A percentile compares a stretch with the other conserved stretches of the same genome.
Evolutionary conservation across 768 basidiomycete species (phyloP).

Genomic region (Suillus placidus): DNA sequence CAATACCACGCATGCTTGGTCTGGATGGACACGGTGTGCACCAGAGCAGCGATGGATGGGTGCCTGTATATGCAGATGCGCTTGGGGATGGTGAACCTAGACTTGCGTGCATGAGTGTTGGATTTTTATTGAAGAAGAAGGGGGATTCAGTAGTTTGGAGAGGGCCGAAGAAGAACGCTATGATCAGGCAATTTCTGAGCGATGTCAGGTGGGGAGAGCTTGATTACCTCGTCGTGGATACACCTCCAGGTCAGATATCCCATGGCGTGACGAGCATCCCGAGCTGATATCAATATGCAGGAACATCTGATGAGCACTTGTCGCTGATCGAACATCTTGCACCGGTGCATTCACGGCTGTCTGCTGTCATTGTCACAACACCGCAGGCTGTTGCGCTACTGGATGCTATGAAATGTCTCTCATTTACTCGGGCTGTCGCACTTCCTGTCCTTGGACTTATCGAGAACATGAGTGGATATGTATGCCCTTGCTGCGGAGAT

Average conservation of each 20-base stretch:
- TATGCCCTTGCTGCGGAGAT: constrained; percentile 96
- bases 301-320: constrained; percentile 98
- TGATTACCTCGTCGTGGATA: constrained; percentile 93
- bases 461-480: constrained; percentile 99
- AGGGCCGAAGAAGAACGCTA: constrained; percentile 98
- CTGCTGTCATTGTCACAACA: constrained; percentile 92
- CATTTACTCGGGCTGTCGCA: constrained; percentile 87
- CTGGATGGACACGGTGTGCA: constrained; percentile 86
- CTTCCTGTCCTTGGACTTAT: constrained; percentile 89
- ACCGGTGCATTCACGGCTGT: constrained; percentile 75
- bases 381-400: constrained; percentile 96
- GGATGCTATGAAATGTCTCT: constrained; percentile 95
- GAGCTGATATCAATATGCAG: constrained; percentile 45
- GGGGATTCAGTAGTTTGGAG: constrained; percentile 97
- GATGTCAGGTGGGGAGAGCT: constrained; percentile 96
- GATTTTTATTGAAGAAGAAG: constrained; percentile 87
- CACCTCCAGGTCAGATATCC: constrained; percentile 81
- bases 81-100: constrained; percentile 56
- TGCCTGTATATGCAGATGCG: constrained; percentile 91
- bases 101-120: constrained; percentile 95
- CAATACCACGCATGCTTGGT: constrained; percentile 94
- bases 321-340: constrained; percentile 93
- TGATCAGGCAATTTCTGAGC: constrained; percentile 94
- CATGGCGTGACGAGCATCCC: constrained; percentile 8
- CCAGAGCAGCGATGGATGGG: constrained; percentile 96